A percentile compares a stretch with the other conserved stretches of the same genome.
Conservation (phyloP, 2,329 filamentous ascomycete genomes). For the Tolypocladium guangdongense region DNA sequence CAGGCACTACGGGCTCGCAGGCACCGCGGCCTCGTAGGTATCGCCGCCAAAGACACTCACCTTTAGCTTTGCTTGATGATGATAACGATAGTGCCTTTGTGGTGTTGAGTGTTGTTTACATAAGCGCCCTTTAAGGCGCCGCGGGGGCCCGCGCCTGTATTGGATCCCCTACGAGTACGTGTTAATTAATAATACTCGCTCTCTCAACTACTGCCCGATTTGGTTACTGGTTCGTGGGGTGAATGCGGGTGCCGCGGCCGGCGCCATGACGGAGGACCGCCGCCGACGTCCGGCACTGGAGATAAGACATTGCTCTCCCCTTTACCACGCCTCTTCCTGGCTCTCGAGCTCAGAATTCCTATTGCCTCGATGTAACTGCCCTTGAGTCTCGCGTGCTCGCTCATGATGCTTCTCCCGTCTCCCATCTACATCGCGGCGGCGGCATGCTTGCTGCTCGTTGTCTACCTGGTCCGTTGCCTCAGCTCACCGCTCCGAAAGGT, state of each 20-base stretch:
- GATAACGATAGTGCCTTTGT: too few relatives aligned
- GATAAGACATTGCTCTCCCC: background rate
- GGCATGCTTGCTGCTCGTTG: constrained; percentile 11
- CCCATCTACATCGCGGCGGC: constrained; percentile 14
- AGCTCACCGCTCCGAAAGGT: constrained; percentile 25
- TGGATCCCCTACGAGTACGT: too few relatives aligned
- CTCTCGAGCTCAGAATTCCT: background rate
- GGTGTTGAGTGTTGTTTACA: too few relatives aligned
- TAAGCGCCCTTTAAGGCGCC: too few relatives aligned
- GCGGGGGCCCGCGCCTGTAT: too few relatives aligned
- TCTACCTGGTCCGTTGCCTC: constrained; percentile 16
- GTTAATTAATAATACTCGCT: too few relatives aligned
- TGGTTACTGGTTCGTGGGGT: constrained; percentile 1
- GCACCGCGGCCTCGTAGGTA: too few relatives aligned
- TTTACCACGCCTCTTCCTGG: background rate
- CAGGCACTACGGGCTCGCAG: too few relatives aligned
- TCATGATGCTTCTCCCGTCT: constrained; percentile 17
- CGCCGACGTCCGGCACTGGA: background rate
- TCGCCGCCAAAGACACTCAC: too few relatives aligned
- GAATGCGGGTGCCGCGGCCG: background rate
- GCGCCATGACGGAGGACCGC: background rate
- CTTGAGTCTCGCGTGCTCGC: background rate
- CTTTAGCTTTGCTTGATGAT: too few relatives aligned
- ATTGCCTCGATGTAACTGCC: background rate
- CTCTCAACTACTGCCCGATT: background rate